Conservation (phyloP, 108 stramenopile species). For the Stephanodiscus minutulus region DNA sequence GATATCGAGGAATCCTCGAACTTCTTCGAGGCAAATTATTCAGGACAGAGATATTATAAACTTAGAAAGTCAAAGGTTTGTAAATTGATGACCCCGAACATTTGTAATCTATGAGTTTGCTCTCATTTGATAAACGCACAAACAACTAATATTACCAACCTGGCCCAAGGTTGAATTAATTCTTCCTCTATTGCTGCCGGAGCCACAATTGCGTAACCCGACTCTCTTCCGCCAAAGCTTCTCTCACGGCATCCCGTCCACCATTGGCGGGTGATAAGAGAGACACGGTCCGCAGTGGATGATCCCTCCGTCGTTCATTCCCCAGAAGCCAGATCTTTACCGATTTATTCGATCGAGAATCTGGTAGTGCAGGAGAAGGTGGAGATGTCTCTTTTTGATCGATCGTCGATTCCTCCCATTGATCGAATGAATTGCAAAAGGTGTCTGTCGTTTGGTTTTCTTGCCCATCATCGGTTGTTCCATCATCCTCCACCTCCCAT, state of each 20-base stretch:
- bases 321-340: constrained; percentile 81
- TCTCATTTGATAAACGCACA: no score
- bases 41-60: no score
- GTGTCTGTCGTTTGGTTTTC: neutral
- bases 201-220: constrained; percentile 36
- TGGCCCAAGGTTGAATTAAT: no score
- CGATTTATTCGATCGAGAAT: constrained; percentile 23
- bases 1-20: no score
- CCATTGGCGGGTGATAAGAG: constrained; percentile 29
- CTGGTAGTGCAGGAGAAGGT: constrained; percentile 1
- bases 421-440: constrained; percentile 26
- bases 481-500: no score
- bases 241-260: constrained; percentile 29
- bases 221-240: constrained; percentile 30
- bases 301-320: constrained; percentile 57
- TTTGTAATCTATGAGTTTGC: no score
- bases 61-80: no score
- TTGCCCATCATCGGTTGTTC: constrained; percentile 14
- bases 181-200: constrained; percentile 15
- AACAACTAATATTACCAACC: no score
- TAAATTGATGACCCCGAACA: no score
- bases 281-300: constrained; percentile 57
- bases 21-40: no score
- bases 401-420: constrained; percentile 29
- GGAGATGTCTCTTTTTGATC: neutral